A percentile compares a stretch with the other conserved stretches of the same genome.
These are phyloP conservation scores for Plasmopara halstedii DNA, from an alignment of 352 stramenopile genomes.

Conservation along the genomic window DNA sequence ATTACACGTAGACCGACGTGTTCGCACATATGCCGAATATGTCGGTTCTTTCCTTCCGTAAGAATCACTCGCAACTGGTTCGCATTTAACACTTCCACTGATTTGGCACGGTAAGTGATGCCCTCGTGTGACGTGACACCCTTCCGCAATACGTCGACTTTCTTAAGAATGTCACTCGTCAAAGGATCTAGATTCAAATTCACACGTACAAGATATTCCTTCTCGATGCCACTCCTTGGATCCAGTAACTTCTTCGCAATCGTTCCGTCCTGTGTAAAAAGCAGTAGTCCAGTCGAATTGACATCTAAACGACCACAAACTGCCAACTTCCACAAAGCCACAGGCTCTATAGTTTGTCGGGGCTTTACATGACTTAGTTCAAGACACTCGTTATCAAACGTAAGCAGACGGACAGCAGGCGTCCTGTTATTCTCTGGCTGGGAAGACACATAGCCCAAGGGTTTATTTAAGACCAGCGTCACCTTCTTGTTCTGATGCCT, in stretches of 20 bases:
- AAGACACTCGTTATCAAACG: constrained; percentile 63
- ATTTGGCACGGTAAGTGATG: constrained; percentile 69
- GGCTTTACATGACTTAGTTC: constrained; percentile 47
- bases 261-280: constrained; percentile 76
- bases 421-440: constrained; percentile 61
- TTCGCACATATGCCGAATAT: constrained; percentile 95
- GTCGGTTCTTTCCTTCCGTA: constrained; percentile 92
- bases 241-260: constrained; percentile 76
- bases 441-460: constrained; percentile 71
- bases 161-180: constrained; percentile 21
- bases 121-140: constrained; percentile 53
- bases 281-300: constrained; percentile 73
- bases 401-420: constrained; percentile 68
- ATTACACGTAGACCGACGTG: constrained; percentile 85
- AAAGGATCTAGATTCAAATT: constrained; percentile 43
- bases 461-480: constrained; percentile 79
- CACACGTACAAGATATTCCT: constrained; percentile 81
- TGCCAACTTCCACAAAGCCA: constrained; percentile 69
- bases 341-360: constrained; percentile 37
- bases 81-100: constrained; percentile 68
- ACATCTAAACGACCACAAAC: constrained; percentile 75
- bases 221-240: constrained; percentile 61
- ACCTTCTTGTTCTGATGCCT: constrained; percentile 71
- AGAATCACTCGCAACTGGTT: constrained; percentile 86
- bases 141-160: constrained; percentile 34